phyloP scores from a whole-genome alignment of 2,329 filamentous ascomycete genomes.

The Colletotrichum phormii region DNA sequence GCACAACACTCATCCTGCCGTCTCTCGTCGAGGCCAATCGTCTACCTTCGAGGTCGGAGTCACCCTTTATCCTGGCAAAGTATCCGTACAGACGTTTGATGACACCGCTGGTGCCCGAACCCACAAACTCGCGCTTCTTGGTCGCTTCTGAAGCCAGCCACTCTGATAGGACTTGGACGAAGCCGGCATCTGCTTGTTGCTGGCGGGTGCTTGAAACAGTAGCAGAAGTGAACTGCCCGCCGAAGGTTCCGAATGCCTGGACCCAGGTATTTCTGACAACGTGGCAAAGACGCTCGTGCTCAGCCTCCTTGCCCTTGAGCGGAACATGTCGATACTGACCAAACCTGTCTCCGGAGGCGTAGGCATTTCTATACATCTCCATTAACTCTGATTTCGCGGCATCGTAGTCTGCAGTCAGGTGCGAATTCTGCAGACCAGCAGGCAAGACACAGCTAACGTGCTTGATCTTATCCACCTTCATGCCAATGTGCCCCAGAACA shows the following conservation, averaged over 20 bases:
- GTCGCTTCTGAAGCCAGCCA: slow-evolving; percentile 1
- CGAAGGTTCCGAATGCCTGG: background rate
- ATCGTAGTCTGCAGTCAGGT: background rate
- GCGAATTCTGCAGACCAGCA: no score
- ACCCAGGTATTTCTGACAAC: background rate
- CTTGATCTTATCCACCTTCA: background rate
- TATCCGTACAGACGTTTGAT: background rate
- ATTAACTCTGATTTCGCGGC: background rate
- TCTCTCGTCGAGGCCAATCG: background rate
- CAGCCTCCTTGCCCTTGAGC: background rate
- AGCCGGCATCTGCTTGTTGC: background rate
- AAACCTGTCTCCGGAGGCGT: slow-evolving; percentile 5
- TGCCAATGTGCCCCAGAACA: slow-evolving; percentile 11
- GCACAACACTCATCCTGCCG: background rate
- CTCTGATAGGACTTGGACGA: background rate
- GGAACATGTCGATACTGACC: slow-evolving; percentile 3
- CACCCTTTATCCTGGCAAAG: background rate
- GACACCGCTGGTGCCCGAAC: background rate
- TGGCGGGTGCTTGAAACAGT: no score
- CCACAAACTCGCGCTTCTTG: slow-evolving; percentile 1
- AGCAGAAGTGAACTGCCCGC: no score
- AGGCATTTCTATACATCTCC: background rate
- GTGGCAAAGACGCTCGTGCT: background rate
- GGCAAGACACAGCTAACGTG: background rate
- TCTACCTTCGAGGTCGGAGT: background rate